phyloP scores from a whole-genome alignment of 2,329 filamentous ascomycete species.

The Neopestalotiopsis rosae region DNA sequence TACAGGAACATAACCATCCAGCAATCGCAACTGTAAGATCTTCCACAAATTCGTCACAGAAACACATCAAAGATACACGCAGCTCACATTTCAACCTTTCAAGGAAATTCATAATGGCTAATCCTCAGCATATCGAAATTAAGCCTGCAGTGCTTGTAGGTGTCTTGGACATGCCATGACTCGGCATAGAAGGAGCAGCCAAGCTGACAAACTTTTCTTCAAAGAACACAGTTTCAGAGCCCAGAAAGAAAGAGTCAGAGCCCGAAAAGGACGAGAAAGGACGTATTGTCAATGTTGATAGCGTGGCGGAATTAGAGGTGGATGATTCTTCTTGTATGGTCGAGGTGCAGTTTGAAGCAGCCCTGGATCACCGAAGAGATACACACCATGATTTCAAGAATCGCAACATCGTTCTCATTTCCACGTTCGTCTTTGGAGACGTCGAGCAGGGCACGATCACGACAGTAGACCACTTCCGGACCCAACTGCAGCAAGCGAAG shows the following conservation, averaged over 20 bases:
- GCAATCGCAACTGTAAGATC: background rate
- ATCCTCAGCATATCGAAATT: background rate
- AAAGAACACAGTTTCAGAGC: no score
- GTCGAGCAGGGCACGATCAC: background rate
- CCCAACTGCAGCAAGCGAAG: background rate
- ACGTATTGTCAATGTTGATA: no score
- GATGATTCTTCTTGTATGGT: background rate
- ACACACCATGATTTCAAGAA: background rate
- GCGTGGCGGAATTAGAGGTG: no score
- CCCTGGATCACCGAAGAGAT: background rate
- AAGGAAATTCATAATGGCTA: background rate
- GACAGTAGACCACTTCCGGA: background rate
- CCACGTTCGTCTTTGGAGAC: background rate
- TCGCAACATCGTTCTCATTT: background rate
- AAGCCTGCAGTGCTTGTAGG: background rate
- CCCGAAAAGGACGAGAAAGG: no score
- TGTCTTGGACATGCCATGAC: background rate
- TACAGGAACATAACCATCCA: background rate
- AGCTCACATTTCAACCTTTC: background rate
- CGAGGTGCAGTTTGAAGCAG: background rate
- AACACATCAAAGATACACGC: no score
- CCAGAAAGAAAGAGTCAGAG: no score
- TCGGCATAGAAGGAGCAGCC: no score
- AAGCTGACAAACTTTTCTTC: no score
- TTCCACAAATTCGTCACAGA: no score